Evolutionary conservation across 768 basidiomycete species (phyloP).

Genomic region (Boletus rufocinnamomeus): DNA sequence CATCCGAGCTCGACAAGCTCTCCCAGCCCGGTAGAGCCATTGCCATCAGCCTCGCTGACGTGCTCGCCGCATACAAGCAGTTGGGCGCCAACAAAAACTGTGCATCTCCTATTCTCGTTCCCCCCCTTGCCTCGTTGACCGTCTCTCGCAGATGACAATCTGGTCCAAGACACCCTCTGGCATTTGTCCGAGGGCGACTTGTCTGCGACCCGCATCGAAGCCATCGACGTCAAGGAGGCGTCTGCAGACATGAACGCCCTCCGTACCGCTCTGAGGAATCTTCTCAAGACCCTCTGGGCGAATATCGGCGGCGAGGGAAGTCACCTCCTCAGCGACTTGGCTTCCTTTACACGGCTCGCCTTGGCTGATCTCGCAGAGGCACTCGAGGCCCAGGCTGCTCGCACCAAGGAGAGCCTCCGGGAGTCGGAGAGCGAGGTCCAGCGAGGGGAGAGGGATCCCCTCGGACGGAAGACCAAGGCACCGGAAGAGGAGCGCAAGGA

Average conservation of each 20-base stretch:
- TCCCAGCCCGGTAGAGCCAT: constrained; percentile 57
- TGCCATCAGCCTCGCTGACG: constrained; percentile 48
- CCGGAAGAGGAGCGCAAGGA: constrained; percentile 44
- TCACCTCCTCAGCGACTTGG: constrained; percentile 59
- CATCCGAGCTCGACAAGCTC: constrained; percentile 42
- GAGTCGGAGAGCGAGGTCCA: constrained; percentile 59
- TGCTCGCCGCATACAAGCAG: constrained; percentile 60
- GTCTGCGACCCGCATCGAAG: constrained; percentile 38
- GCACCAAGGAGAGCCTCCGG: constrained; percentile 54
- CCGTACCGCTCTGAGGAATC: constrained; percentile 48
- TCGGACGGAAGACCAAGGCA: constrained; percentile 55
- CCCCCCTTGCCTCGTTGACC: background rate
- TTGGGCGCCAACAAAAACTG: constrained; percentile 60
- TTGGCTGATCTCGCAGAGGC: constrained; percentile 67
- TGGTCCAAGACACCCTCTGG: constrained; percentile 67
- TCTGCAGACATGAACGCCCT: constrained; percentile 52
- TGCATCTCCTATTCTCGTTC: constrained; percentile 21
- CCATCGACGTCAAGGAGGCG: constrained; percentile 46
- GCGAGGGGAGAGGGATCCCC: constrained; percentile 56
- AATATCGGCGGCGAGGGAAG: constrained; percentile 55
- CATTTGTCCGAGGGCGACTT: constrained; percentile 60
- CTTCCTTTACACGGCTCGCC: constrained; percentile 63
- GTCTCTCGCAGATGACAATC: constrained; percentile 52
- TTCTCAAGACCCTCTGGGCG: constrained; percentile 55
- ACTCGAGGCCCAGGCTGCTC: constrained; percentile 52